A percentile compares a stretch with the other conserved stretches of the same genome.
Evolutionary conservation across 2,329 filamentous ascomycete genomes (phyloP).

Genomic region (Ophiobolus disseminans): DNA sequence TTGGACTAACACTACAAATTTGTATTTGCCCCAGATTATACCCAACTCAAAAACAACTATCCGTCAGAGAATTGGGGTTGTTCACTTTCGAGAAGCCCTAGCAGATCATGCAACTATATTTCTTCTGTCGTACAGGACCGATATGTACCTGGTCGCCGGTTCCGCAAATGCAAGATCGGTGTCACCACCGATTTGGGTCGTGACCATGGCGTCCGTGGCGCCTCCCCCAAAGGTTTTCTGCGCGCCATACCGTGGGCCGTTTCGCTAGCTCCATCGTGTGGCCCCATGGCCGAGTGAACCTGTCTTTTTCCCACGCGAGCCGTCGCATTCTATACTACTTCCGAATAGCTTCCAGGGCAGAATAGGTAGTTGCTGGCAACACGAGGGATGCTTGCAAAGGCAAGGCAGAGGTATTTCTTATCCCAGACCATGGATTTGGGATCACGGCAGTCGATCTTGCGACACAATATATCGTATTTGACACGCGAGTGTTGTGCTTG

Average conservation of each 20-base stretch:
- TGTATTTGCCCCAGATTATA: neutral
- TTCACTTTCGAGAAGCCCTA: conserved; percentile 19
- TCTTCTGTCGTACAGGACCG: conserved; percentile 44
- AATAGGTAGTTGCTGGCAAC: conserved; percentile 23
- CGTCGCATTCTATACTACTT: conserved; percentile 28
- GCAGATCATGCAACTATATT: conserved; percentile 18
- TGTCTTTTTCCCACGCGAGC: conserved; percentile 41
- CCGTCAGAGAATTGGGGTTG: conserved; percentile 6
- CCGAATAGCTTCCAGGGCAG: conserved; percentile 8
- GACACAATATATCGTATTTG: neutral
- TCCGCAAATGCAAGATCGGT: conserved; percentile 49
- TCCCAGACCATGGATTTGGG: neutral
- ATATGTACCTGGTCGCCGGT: conserved; percentile 44
- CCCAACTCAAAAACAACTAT: neutral
- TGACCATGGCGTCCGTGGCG: conserved; percentile 42
- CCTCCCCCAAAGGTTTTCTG: conserved; percentile 35
- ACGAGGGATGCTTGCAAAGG: neutral
- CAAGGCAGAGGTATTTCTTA: neutral
- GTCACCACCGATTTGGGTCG: conserved; percentile 36
- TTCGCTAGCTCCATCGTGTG: conserved; percentile 24
- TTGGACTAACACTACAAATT: too few relatives aligned
- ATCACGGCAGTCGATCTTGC: neutral
- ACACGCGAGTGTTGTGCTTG: too few relatives aligned
- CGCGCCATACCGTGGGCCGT: conserved; percentile 40
- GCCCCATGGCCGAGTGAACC: conserved; percentile 26